Evolutionary conservation across 2,329 filamentous ascomycete genomes (phyloP), one percentile per base, ranked within the genome.

Genomic region (Paracorniculantispora psalliotae): DNA sequence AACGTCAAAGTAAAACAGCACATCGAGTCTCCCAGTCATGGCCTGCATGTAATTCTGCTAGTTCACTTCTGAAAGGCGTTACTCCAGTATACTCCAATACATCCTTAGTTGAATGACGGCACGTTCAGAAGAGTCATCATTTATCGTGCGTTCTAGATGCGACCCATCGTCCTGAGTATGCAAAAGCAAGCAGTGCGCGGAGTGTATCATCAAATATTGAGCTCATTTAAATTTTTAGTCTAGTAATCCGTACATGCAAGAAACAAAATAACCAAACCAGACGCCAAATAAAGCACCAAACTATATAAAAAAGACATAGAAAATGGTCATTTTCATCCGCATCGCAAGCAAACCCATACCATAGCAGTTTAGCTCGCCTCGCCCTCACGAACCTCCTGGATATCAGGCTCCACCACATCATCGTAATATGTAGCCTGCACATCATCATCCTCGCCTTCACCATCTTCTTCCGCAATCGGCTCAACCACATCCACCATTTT

Each of bases 351-450:
- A n/a, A 25, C 21, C 13, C 43, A 17, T 50, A 15, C 43, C 25
- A 41, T 25, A 9, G 21, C 23, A 15, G 17, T 10, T 46, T 50
- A 59, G 17, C 21, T 56, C 46, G 51, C 51, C 12, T 72, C 71
- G 17, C 67, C 70, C 61, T 72, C 71, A 43, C 70, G 67, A 9
- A 73, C 69, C 59, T 74, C 72, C 59, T 72, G 62, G 37, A 73
- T 73, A 50, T 73, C 72, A 30, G 70, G 68, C 51, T 73, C 72
- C 8, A 69, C 44, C 10, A 65, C 67, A 47, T 67, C 65, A 2
- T 68, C 68, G 8, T 69, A 68, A 13, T 69, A 69, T 17, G 61
- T 35, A 7, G n/a, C 21, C 50, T 55, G 35, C 3, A 17, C 69
- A 12, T 69, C 69, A 33, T 66, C 64, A 17, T 67, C 61, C 17